Evolutionary conservation across 169 alveolate species (phyloP), one percentile per base, ranked within the genome.

Genomic region (Toxoplasma gondii): DNA sequence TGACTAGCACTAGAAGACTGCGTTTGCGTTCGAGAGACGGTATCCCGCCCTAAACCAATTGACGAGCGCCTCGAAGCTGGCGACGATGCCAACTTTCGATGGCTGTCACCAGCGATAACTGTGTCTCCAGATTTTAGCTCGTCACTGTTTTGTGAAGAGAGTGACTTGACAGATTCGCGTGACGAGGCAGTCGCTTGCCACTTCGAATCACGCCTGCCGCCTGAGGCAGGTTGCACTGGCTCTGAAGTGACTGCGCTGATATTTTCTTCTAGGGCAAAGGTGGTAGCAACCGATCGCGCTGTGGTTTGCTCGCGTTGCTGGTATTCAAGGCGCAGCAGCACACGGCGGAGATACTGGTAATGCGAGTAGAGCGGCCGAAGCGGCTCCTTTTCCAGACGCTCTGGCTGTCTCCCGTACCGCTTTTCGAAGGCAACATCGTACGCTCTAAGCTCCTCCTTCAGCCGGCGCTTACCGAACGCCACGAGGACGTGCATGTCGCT

Each of bases 311-410:
- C 78, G 12, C 78, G 34, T 29, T 64, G 34, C 87, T 78, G 43
- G 45, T 78, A 34, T n/a, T 78, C 87, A 4, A 78, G 87, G 31
- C 87, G 87, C 22, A 82, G 67, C 58, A 82, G 67, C 31, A 45
- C 69, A 44, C 67, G 54, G 7, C 90, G 54, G 36, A 82, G 90
- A 82, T 41, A 43, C 84, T 93, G 95, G 83, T 93, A 93, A 45
- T 93, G 93, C 82, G 90, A 84, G 83, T 93, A 93, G 44, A 93
- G 69, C 64, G 92, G 95, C 88, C 95, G 74, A 22, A 93, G 93
- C 36, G 95, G 93, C 41, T 93, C 95, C 83, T 93, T 93, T 27
- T 93, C 95, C 41, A 80, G 95, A 24, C 90, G 90, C 49, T 54
- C 69, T 0, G 95, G 95, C 45, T 45, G 91, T 29, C 95, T 92